These are phyloP conservation scores for Sporothrix sp. DNA, from an alignment of 2,329 filamentous ascomycete genomes.

Conservation along the genomic window DNA sequence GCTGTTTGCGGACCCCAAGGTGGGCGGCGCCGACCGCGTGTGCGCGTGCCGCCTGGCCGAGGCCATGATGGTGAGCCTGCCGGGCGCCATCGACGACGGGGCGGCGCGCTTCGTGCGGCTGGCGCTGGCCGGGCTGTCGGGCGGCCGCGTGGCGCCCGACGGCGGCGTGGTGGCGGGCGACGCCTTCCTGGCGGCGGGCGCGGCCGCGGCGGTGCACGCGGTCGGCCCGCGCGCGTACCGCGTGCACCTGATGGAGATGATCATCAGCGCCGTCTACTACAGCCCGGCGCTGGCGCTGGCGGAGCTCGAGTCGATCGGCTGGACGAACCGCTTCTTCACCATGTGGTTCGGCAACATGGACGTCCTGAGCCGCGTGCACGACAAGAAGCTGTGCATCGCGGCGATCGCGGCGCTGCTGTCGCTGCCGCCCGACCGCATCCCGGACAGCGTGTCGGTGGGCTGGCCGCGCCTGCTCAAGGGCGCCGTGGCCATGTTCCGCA, in stretches of 20 bases:
- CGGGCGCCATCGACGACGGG: constrained; percentile 78
- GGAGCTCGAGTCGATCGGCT: constrained; percentile 79
- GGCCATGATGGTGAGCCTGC: constrained; percentile 91
- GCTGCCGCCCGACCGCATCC: constrained; percentile 70
- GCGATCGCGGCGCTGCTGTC: constrained; percentile 81
- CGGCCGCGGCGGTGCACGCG: constrained; percentile 16
- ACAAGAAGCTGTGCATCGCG: constrained; percentile 96
- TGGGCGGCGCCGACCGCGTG: constrained; percentile 87
- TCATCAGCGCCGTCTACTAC: constrained; percentile 97
- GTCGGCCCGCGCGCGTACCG: constrained; percentile 86
- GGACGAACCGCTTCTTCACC: constrained; percentile 99
- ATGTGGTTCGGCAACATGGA: constrained; percentile 97
- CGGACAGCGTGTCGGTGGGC: constrained; percentile 83
- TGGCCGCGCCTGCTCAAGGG: constrained; percentile 88
- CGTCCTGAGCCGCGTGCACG: constrained; percentile 84
- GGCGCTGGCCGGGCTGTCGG: constrained; percentile 69
- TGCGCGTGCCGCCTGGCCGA: constrained; percentile 97
- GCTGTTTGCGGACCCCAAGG: constrained; percentile 87
- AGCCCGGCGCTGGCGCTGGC: constrained; percentile 78
- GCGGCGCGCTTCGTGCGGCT: constrained; percentile 82
- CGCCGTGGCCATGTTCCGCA: constrained; percentile 84
- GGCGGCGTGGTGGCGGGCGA: constrained; percentile 13
- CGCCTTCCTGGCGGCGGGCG: constrained; percentile 10
- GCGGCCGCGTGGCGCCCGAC: constrained; percentile 45
- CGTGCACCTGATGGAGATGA: constrained; percentile 96